phyloP scores from a whole-genome alignment of 805 yeast species.

The Candida pseudofarinosa region DNA sequence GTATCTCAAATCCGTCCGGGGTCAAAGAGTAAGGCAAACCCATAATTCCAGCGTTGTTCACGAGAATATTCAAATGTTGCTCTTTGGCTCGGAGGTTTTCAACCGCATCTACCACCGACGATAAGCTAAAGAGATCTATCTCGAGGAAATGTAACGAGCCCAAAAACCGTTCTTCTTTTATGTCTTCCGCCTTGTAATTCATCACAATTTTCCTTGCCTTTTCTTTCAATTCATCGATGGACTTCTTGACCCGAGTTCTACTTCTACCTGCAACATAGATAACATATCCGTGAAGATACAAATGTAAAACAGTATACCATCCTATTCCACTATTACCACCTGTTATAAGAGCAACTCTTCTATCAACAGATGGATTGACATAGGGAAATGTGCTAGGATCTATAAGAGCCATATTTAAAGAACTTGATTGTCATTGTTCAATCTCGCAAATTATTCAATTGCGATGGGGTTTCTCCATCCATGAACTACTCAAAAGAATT shows the following conservation, averaged over 20 bases:
- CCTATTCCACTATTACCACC: slow-evolving; percentile 86
- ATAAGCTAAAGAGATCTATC: slow-evolving; percentile 31
- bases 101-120: slow-evolving; percentile 42
- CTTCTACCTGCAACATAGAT: slow-evolving; percentile 76
- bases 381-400: slow-evolving; percentile 58
- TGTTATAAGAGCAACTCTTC: slow-evolving; percentile 68
- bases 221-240: slow-evolving; percentile 50
- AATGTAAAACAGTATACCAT: slow-evolving; percentile 67
- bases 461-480: neutral
- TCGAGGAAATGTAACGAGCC: slow-evolving; percentile 38
- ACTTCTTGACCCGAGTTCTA: slow-evolving; percentile 48
- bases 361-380: slow-evolving; percentile 48
- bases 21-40: slow-evolving; percentile 68
- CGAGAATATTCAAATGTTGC: slow-evolving; percentile 51
- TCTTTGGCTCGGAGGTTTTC: slow-evolving; percentile 44
- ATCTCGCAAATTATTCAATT: slow-evolving; percentile 1
- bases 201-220: slow-evolving; percentile 44
- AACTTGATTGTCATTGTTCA: neutral
- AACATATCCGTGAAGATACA: slow-evolving; percentile 72
- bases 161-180: slow-evolving; percentile 17
- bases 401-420: slow-evolving; percentile 10
- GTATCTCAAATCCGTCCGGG: slow-evolving; percentile 70
- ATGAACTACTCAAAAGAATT: neutral
- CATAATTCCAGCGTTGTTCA: slow-evolving; percentile 80
- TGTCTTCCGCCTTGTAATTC: slow-evolving; percentile 18